A percentile compares a stretch with the other conserved stretches of the same genome.
Conservation (phyloP, 1,284 basidiomycete species). For the Ustilago crameri region DNA sequence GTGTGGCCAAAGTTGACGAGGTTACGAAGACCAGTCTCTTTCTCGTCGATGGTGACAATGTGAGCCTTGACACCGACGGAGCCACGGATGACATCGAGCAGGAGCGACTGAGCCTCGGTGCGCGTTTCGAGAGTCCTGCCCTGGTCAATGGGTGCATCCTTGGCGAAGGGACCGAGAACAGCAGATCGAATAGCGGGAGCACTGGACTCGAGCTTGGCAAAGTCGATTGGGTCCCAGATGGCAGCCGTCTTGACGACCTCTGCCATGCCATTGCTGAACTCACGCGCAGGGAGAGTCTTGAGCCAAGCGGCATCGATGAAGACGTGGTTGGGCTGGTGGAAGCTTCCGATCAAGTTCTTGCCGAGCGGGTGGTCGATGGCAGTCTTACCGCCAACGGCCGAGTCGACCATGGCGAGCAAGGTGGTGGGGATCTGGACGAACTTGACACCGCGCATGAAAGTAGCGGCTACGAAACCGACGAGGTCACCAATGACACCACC, state of each 20-base stretch:
- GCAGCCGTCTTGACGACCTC: slow-evolving; percentile 81
- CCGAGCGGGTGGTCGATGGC: slow-evolving; percentile 96
- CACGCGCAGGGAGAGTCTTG: slow-evolving; percentile 88
- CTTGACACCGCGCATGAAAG: slow-evolving; percentile 80
- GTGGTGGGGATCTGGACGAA: slow-evolving; percentile 97
- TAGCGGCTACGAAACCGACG: slow-evolving; percentile 94
- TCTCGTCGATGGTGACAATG: slow-evolving; percentile 67
- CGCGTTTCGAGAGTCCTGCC: slow-evolving; percentile 62
- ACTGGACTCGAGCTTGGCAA: slow-evolving; percentile 64
- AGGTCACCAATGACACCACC: slow-evolving; percentile 96
- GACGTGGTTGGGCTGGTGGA: slow-evolving; percentile 97
- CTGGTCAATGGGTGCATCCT: slow-evolving; percentile 41
- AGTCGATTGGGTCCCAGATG: slow-evolving; percentile 67
- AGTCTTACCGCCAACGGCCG: slow-evolving; percentile 95
- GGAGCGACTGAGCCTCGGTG: slow-evolving; percentile 60
- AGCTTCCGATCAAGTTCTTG: slow-evolving; percentile 97
- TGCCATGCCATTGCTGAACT: slow-evolving; percentile 98
- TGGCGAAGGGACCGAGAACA: slow-evolving; percentile 57
- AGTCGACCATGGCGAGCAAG: slow-evolving; percentile 97
- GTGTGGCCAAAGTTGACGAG: slow-evolving; percentile 68
- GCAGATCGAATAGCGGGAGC: slow-evolving; percentile 64
- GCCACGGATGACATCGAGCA: slow-evolving; percentile 68
- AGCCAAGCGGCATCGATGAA: slow-evolving; percentile 98
- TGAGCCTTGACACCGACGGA: slow-evolving; percentile 67
- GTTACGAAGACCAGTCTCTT: slow-evolving; percentile 67